A percentile compares a stretch with the other conserved stretches of the same genome.
phyloP scores from a whole-genome alignment of 139 green algal genomes.

The Micractinium sp. region DNA sequence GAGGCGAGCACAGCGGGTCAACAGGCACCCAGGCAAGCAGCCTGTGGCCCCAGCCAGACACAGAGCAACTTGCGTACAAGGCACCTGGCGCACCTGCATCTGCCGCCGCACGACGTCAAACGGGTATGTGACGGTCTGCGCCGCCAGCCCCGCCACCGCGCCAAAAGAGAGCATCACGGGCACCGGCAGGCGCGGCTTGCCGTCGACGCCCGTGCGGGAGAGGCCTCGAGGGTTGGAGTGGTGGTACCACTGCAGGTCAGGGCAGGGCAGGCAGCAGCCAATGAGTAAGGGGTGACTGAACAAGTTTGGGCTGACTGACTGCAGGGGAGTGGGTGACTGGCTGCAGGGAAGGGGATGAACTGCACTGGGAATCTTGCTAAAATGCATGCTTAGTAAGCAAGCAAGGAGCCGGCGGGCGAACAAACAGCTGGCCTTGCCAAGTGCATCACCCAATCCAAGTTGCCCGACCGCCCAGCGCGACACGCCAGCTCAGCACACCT shows the following conservation, averaged over 20 bases:
- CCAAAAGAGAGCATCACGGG: slow-evolving; percentile 83
- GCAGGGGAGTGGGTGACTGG: too few species aligned
- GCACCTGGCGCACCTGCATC: slow-evolving; percentile 84
- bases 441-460: neutral
- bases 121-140: slow-evolving; percentile 87
- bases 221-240: neutral
- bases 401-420: too few species aligned
- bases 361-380: too few species aligned
- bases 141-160: slow-evolving; percentile 81
- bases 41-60: neutral
- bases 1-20: too few species aligned
- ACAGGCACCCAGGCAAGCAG: too few species aligned
- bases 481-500: slow-evolving; percentile 7
- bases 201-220: neutral
- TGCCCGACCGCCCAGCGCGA: neutral
- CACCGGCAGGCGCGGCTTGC: slow-evolving; percentile 63
- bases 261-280: neutral
- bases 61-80: too few species aligned
- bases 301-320: neutral
- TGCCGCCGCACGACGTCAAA: slow-evolving; percentile 90
- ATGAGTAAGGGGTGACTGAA: neutral
- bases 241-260: slow-evolving; percentile 22
- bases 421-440: too few species aligned
- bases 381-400: too few species aligned
- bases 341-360: too few species aligned